Evolutionary conservation across 2,329 filamentous ascomycete species (phyloP).

Genomic region (Trichoderma koningiopsis): DNA sequence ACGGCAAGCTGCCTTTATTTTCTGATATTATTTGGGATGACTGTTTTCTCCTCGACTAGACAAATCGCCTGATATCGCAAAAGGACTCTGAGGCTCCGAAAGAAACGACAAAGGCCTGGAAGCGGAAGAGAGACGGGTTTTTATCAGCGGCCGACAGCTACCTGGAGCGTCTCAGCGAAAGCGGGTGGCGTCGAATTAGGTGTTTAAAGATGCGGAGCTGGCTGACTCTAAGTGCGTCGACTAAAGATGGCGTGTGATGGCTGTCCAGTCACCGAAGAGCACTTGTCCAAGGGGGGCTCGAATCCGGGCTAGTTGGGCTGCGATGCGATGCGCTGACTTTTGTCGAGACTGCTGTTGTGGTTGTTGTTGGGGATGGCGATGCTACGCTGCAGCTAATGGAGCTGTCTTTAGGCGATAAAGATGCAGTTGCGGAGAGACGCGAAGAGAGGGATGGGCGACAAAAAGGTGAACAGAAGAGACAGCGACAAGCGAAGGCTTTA

Average conservation of each 20-base stretch:
- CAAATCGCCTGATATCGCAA: not conserved
- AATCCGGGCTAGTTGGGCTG: conserved; percentile 23
- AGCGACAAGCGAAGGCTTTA: not conserved
- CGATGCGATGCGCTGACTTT: conserved; percentile 16
- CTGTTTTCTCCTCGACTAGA: not conserved
- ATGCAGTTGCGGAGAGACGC: not conserved
- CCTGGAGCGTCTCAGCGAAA: not conserved
- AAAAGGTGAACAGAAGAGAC: not conserved
- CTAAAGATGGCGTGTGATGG: conserved; percentile 21
- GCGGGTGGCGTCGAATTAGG: conserved; percentile 18
- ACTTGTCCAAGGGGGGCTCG: conserved; percentile 5
- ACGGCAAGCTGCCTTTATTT: not conserved
- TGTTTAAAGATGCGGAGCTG: conserved; percentile 15
- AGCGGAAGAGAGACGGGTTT: conserved; percentile 1
- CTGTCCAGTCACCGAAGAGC: conserved; percentile 22
- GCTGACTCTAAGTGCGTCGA: conserved; percentile 14
- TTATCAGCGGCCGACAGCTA: conserved; percentile 7
- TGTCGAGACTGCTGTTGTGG: not conserved
- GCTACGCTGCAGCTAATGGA: not conserved
- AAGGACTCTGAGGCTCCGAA: not conserved
- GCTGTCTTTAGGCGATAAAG: not conserved
- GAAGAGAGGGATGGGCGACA: not conserved
- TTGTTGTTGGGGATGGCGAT: not conserved
- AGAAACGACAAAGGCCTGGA: not conserved
- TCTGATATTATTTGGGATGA: not conserved